These are phyloP conservation scores for Gynandropsis gynandra DNA, from an alignment of 345 rosid genomes.

Conservation along the genomic window DNA sequence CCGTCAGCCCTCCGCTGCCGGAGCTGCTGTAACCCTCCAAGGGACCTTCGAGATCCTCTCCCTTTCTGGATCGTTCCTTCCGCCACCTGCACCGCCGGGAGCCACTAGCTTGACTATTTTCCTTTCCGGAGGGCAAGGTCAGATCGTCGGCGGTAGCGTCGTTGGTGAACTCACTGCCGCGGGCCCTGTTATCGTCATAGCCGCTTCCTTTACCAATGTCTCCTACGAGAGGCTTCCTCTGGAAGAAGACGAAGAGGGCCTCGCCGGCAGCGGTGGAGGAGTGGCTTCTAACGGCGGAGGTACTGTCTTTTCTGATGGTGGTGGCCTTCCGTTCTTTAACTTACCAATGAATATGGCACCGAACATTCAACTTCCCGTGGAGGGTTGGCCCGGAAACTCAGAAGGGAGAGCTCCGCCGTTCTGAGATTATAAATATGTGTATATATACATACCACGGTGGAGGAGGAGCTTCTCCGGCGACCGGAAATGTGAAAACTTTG, in stretches of 20 bases:
- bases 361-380: conserved; percentile 67
- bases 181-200: conserved; percentile 92
- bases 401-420: conserved; percentile 45
- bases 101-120: conserved; percentile 93
- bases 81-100: conserved; percentile 96
- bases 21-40: conserved; percentile 79
- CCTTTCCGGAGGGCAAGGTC: conserved; percentile 93
- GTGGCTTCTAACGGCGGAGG: conserved; percentile 24
- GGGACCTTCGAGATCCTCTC: conserved; percentile 96
- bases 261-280: conserved; percentile 37
- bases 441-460: too few relatives aligned
- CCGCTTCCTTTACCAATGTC: conserved; percentile 90
- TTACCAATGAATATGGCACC: conserved; percentile 71
- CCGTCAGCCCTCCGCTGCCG: conserved; percentile 84
- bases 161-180: conserved; percentile 94
- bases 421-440: not conserved
- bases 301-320: conserved; percentile 27
- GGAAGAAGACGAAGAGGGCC: conserved; percentile 77
- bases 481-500: not conserved
- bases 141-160: conserved; percentile 91
- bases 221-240: conserved; percentile 94
- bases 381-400: conserved; percentile 81
- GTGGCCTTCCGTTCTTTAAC: conserved; percentile 84
- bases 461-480: not conserved
- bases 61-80: conserved; percentile 82